Base-by-base conservation (phyloP, 1,284 basidiomycete genomes). In the Filobasidium uniguttulatum region DNA sequence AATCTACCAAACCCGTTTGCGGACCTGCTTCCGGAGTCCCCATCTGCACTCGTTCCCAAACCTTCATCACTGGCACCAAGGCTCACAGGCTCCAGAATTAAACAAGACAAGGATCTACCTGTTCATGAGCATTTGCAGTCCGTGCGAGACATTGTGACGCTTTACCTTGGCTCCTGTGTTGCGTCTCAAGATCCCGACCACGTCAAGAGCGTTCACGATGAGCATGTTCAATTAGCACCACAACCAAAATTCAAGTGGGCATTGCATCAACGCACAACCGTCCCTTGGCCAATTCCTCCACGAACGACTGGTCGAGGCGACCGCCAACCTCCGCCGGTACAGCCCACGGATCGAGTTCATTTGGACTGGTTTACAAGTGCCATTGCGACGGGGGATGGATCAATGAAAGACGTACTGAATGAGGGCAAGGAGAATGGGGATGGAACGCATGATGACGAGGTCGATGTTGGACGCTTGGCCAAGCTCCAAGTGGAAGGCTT, bases 301-400 rank as follows among this genome's bases (percentile, higher is more conserved):
- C 38, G n/a, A 25, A 8, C 38, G 38, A 3, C 45, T 25, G 45
- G 15, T 9, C 20, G 36, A 26, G 28, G 26, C 9, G 46, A 10
- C 20, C 23, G 31, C n/a, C 17, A 20, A 25, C 19, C 25, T 23
- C 5, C 36, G 2, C 23, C 22, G 25, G 30, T 38, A 19, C n/a
- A 17, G 4, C 25, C 40, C 3, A 43, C 40, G 4, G 26, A 20
- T n/a, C 17, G 36, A 10, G 19, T 38, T 5, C 35, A 30, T 19
- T 31, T 26, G 25, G 50, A 52, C 37, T 52, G 50, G 50, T 52
- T 52, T 23, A 47, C 50, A 12, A 41, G 36, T 38, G 17, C 23
- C 15, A 26, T 41, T 9, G 50, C 40, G 17, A 26, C 31, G 1
- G 35, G 30, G 5, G 36, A 43, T 43, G 23, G 23, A 8, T 40